Base-by-base conservation (phyloP, 257 asterid species). In the Fraxinus excelsior region DNA sequence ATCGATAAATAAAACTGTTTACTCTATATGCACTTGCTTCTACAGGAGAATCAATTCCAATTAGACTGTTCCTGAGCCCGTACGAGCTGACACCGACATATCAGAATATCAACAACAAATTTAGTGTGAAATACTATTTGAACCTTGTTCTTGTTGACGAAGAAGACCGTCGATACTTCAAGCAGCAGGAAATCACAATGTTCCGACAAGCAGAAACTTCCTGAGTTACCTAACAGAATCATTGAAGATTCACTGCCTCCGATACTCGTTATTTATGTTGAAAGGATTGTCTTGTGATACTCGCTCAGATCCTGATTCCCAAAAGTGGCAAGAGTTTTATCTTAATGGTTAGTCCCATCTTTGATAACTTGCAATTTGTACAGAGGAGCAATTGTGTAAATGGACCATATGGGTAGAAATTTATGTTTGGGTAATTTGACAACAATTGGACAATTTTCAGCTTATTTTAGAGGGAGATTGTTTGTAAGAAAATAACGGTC, bases 91-190 rank as follows among this genome's bases (percentile, higher is more conserved):
- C 98, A 67, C 98, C 98, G 23, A 96, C 98, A 25, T 87, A 89
- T 60, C 88, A 88, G 67, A 96, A 96, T 88, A 91, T 90, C 86
- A 96, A 96, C 94, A 96, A 96, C 87, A 96, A 96, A 87, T 96
- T 96, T 62, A 91, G 97, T 9, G 97, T 93, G 84, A 96, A 96
- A 80, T 93, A 96, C 86, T 96, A 86, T 85, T 79, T 96, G 81
- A 96, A 96, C 88, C 97, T 96, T 19, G 98, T 96, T 38, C 98
- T 96, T 51, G 97, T 96, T 76, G 97, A 96, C 71, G 98, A 96
- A 83, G 99, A 93, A 85, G 99, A 96, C 78, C 90, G 99, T 29
- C 91, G 98, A 72, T 96, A 96, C 71, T 96, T 96, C 83, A 96
- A 96, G 85, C 97, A 96, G 85, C 98, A 96, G 85, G 98, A 96